Conservation (phyloP, 495 filamentous ascomycete genomes). For the Trichoderma reesei region DNA sequence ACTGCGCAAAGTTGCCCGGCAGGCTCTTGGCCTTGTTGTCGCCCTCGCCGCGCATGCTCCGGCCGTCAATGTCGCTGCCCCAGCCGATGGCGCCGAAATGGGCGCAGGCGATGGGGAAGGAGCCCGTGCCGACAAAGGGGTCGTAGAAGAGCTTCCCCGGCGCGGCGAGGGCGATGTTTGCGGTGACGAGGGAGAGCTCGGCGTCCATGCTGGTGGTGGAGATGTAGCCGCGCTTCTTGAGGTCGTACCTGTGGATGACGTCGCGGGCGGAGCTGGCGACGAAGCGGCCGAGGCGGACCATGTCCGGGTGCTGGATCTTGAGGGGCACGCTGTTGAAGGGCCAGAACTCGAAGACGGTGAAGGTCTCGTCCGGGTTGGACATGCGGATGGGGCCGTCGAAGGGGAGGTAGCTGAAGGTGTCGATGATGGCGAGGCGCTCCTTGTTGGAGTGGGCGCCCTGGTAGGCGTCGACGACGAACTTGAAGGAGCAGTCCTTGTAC, state of each 20-base stretch:
- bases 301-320: constrained; percentile 41
- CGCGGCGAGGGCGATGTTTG: constrained; percentile 75
- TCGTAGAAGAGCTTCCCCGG: constrained; percentile 83
- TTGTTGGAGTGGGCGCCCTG: constrained; percentile 52
- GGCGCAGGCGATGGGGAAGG: constrained; percentile 75
- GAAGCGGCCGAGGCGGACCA: constrained; percentile 61
- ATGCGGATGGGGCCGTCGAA: constrained; percentile 71
- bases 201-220: constrained; percentile 96
- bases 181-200: constrained; percentile 82
- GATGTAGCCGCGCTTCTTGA: constrained; percentile 90
- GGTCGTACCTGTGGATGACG: constrained; percentile 63
- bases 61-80: constrained; percentile 88
- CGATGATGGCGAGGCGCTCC: constrained; percentile 59
- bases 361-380: constrained; percentile 59
- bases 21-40: constrained; percentile 43
- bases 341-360: constrained; percentile 74
- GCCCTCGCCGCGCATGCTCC: constrained; percentile 63
- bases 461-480: constrained; percentile 72
- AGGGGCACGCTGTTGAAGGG: constrained; percentile 36
- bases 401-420: constrained; percentile 66
- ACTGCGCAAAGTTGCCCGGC: constrained; percentile 73
- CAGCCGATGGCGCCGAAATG: constrained; percentile 76
- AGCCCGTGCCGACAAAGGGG: constrained; percentile 90
- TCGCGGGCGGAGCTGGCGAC: constrained; percentile 54
- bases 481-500: constrained; percentile 58